These are phyloP conservation scores for Citrus sp. DNA, from an alignment of 345 rosid species.

Conservation along the genomic window DNA sequence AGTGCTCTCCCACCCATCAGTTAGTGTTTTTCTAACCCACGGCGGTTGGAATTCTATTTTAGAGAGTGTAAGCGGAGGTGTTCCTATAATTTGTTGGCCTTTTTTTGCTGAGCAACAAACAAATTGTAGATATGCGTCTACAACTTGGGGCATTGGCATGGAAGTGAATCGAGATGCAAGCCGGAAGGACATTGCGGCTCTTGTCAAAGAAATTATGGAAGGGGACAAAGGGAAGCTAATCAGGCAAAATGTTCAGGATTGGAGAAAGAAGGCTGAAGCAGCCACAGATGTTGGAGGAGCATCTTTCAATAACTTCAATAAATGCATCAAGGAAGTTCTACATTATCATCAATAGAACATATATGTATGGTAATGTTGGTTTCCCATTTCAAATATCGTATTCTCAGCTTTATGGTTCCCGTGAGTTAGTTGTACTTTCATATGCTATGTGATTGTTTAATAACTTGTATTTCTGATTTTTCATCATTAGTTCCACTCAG, in stretches of 20 bases:
- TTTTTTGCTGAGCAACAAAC: constrained; percentile 30
- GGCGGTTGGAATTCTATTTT: constrained; percentile 30
- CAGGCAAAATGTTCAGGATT: constrained; percentile 17
- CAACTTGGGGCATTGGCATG: constrained; percentile 21
- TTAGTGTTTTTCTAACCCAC: constrained; percentile 20
- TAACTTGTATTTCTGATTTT: no score
- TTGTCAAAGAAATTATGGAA: constrained; percentile 16
- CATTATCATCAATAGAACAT: no score
- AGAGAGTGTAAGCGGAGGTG: constrained; percentile 14
- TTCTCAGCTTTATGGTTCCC: no score
- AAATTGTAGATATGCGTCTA: constrained; percentile 24
- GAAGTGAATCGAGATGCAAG: constrained; percentile 22
- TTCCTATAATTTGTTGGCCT: constrained; percentile 29
- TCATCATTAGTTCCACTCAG: no score
- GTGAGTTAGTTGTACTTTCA: no score
- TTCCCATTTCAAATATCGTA: no score
- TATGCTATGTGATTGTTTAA: no score
- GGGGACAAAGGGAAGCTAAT: background rate
- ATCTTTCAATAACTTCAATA: constrained; percentile 16
- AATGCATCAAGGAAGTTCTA: background rate
- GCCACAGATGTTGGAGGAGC: constrained; percentile 16
- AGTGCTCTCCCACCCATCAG: constrained; percentile 23
- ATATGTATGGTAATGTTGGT: no score
- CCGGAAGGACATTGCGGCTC: constrained; percentile 12
- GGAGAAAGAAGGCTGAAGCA: constrained; percentile 3